These are phyloP conservation scores for Cryptococcus hybrid DNA, from an alignment of 1,284 basidiomycete genomes.

Conservation along the genomic window DNA sequence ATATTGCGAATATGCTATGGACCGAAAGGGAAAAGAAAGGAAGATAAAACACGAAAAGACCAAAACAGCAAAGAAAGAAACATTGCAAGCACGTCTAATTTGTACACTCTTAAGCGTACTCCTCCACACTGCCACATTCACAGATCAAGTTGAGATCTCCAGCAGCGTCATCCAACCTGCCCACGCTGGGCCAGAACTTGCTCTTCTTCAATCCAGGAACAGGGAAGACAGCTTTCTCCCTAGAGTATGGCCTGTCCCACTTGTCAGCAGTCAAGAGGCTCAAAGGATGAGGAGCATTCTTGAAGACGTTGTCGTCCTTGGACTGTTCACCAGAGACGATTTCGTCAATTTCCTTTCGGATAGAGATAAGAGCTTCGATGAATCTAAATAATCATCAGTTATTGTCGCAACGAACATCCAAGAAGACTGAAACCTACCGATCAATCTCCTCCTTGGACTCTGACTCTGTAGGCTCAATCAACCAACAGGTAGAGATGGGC, in stretches of 20 bases:
- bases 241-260: conserved; percentile 87
- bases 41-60: not conserved
- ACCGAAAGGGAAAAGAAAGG: not conserved
- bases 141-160: conserved; percentile 57
- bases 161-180: conserved; percentile 77
- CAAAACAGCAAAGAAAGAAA: not conserved
- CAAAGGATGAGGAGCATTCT: conserved; percentile 90
- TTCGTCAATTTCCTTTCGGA: conserved; percentile 86
- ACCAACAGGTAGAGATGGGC: conserved; percentile 78
- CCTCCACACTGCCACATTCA: conserved; percentile 85
- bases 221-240: conserved; percentile 81
- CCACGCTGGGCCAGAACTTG: conserved; percentile 94
- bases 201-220: conserved; percentile 70
- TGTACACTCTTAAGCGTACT: conserved; percentile 48
- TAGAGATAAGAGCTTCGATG: conserved; percentile 95
- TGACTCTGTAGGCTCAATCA: conserved; percentile 93
- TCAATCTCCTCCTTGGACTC: conserved; percentile 89
- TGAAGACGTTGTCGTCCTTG: conserved; percentile 83
- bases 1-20: not conserved
- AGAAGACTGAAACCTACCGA: conserved; percentile 52
- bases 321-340: conserved; percentile 81
- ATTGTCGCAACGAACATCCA: not conserved
- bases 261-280: conserved; percentile 69
- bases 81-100: too few relatives aligned
- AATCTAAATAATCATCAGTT: conserved; percentile 57